Percentiles rank a stretch among this genome's conserved stretches.
Conservation (phyloP, 176 grass and related monocot genomes). For the Aegilops bicornis region DNA sequence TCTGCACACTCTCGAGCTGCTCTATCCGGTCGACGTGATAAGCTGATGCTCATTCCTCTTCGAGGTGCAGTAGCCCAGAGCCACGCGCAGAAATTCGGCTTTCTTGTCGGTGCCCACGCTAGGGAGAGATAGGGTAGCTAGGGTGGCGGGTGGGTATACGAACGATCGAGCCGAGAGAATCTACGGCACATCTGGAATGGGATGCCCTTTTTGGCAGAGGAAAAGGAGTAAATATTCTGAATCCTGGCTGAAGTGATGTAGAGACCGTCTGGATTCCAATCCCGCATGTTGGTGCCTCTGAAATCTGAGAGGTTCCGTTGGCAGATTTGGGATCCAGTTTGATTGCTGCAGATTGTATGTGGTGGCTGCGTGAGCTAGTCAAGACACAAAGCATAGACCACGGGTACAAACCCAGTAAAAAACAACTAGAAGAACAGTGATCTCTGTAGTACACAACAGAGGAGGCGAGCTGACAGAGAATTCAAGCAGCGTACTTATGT, state of each 20-base stretch:
- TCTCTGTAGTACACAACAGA: too few relatives aligned
- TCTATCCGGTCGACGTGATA: conserved; percentile 10
- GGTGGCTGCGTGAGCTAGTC: too few relatives aligned
- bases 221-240: conserved; percentile 11
- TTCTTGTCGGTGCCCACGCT: background rate
- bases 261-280: conserved; percentile 37
- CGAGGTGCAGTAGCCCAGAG: background rate
- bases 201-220: background rate
- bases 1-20: background rate
- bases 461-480: too few relatives aligned
- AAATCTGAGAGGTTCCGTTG: conserved; percentile 29
- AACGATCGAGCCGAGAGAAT: conserved; percentile 1
- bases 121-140: background rate
- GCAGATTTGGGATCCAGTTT: too few relatives aligned
- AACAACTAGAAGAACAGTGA: too few relatives aligned
- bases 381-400: too few relatives aligned
- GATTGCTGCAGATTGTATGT: too few relatives aligned
- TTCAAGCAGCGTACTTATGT: too few relatives aligned
- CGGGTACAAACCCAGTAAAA: too few relatives aligned
- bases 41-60: background rate
- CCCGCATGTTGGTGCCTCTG: conserved; percentile 26
- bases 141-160: conserved; percentile 14
- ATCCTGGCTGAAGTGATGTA: background rate
- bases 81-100: background rate
- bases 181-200: background rate